These are phyloP conservation scores for Paraurostyla sp. DNA, from an alignment of 73 alveolate genomes.

Conservation along the genomic window DNA sequence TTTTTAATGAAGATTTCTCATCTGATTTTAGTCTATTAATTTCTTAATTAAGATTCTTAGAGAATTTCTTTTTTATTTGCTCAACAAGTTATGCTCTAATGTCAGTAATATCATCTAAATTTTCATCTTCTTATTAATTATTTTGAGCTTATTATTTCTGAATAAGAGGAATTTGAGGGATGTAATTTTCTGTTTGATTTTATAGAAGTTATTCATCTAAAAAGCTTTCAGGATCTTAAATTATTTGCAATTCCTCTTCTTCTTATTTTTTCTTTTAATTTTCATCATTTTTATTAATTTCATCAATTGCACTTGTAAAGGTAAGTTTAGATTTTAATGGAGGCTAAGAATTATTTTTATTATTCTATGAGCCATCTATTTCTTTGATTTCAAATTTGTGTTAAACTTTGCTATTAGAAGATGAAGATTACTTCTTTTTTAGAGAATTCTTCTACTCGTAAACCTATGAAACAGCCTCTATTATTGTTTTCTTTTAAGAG, in stretches of 20 bases:
- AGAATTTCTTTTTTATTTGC: constrained; percentile 5
- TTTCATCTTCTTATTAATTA: background rate
- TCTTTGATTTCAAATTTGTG: no score
- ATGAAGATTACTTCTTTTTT: no score
- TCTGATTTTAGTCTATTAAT: background rate
- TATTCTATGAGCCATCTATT: no score
- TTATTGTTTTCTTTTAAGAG: background rate
- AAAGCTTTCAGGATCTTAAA: background rate
- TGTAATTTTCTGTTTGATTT: background rate
- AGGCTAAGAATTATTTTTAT: background rate
- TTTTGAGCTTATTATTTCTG: background rate
- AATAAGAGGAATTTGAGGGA: no score
- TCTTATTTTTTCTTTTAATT: background rate
- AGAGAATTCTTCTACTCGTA: background rate
- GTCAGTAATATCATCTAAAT: background rate
- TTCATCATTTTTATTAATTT: background rate
- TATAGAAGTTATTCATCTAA: constrained; percentile 5
- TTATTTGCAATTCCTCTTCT: background rate
- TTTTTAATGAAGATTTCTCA: no score
- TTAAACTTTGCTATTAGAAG: no score
- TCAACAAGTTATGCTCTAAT: constrained; percentile 19
- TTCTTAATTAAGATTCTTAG: constrained; percentile 13
- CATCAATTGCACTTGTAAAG: background rate
- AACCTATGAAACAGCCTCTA: constrained; percentile 8
- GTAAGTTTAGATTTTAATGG: background rate